These are phyloP conservation scores for Botrytis elliptica DNA, from an alignment of 2,329 filamentous ascomycete species.

Conservation along the genomic window DNA sequence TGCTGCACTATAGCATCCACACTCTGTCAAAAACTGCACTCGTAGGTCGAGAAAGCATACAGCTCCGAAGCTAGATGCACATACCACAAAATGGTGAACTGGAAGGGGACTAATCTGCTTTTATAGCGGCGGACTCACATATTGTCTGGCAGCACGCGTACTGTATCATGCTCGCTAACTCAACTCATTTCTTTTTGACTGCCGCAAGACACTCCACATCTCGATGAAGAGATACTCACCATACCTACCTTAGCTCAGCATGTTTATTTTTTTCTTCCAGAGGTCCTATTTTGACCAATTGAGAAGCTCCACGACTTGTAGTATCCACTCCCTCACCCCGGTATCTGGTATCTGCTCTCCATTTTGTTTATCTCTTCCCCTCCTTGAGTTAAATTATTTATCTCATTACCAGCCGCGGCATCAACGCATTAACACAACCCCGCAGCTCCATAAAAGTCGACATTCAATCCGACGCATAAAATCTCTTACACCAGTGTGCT, in stretches of 20 bases:
- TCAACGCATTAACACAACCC: background rate
- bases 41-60: background rate
- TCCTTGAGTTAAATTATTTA: background rate
- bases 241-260: background rate
- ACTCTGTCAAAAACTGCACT: background rate
- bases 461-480: background rate
- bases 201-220: background rate
- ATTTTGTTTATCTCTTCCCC: background rate
- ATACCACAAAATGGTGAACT: background rate
- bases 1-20: background rate
- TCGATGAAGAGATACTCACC: background rate
- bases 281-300: background rate
- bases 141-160: background rate
- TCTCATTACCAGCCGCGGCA: background rate
- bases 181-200: background rate
- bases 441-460: background rate
- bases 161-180: background rate
- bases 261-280: background rate
- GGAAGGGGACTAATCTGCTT: background rate
- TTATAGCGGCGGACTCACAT: background rate
- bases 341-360: background rate
- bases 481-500: background rate
- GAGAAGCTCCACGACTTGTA: background rate
- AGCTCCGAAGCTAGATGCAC: background rate
- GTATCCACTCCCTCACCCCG: background rate